These are phyloP conservation scores for Leccinum subtestaceum DNA, from an alignment of 768 basidiomycete genomes.

Conservation along the genomic window DNA sequence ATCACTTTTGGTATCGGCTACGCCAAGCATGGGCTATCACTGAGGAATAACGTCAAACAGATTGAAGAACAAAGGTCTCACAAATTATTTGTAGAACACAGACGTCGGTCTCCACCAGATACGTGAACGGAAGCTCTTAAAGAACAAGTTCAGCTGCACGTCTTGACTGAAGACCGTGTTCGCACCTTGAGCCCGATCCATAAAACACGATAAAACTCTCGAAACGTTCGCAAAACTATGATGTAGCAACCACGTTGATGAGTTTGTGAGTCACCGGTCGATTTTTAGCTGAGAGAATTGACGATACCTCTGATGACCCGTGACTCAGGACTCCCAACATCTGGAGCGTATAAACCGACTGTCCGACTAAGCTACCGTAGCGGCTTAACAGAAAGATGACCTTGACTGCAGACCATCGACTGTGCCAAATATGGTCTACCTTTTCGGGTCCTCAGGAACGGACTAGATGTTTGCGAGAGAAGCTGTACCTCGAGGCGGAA, in stretches of 20 bases:
- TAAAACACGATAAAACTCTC: no score
- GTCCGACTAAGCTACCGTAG: conserved; percentile 11
- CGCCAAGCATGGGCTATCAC: background rate
- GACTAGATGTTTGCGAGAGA: background rate
- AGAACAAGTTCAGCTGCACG: background rate
- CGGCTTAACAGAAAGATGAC: conserved; percentile 16
- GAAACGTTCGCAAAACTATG: no score
- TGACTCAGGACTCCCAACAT: conserved; percentile 9
- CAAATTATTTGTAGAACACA: background rate
- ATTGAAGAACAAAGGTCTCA: background rate
- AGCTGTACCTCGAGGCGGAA: background rate
- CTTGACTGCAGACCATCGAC: conserved; percentile 7
- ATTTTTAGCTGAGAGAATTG: background rate
- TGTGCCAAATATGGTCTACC: conserved; percentile 3
- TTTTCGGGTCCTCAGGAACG: background rate
- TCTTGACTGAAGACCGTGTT: background rate
- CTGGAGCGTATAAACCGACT: conserved; percentile 4
- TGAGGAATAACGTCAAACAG: background rate
- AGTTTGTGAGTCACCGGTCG: no score
- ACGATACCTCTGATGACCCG: conserved; percentile 1
- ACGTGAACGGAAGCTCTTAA: background rate
- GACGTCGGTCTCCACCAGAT: background rate
- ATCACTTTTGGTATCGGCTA: background rate
- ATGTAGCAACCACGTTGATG: background rate
- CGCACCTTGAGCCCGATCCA: background rate